phyloP scores from a whole-genome alignment of 1,139 yeast genomes.

The Pichia sp. region DNA sequence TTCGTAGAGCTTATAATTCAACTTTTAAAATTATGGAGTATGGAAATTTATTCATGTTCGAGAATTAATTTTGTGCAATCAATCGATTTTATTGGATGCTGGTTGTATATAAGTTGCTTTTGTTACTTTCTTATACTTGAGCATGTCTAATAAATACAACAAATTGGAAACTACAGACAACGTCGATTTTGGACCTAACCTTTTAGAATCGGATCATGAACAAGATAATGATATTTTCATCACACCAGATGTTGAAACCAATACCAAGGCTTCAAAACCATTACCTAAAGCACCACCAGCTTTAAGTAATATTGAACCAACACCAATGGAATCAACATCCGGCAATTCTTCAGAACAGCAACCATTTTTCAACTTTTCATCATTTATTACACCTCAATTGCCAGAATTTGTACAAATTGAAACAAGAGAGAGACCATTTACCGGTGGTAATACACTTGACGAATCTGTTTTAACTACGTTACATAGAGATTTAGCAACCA shows the following conservation, averaged over 20 bases:
- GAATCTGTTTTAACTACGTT: slow-evolving; percentile 72
- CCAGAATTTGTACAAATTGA: slow-evolving; percentile 33
- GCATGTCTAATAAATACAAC: slow-evolving; percentile 4
- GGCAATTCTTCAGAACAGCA: neutral
- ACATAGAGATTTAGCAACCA: slow-evolving; percentile 58
- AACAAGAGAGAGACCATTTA: slow-evolving; percentile 62
- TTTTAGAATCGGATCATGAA: slow-evolving; percentile 11
- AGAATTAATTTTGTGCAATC: neutral
- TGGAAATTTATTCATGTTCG: neutral
- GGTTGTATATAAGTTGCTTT: too few species aligned
- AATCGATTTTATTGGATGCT: neutral
- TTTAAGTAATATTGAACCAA: slow-evolving; percentile 1
- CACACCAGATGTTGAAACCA: slow-evolving; percentile 31
- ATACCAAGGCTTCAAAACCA: slow-evolving; percentile 7
- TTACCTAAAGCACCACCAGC: neutral
- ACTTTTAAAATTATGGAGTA: too few species aligned
- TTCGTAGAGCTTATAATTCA: too few species aligned
- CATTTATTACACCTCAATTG: slow-evolving; percentile 33
- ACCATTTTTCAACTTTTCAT: slow-evolving; percentile 26
- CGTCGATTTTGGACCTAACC: slow-evolving; percentile 8
- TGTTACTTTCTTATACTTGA: too few species aligned
- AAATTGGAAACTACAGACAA: slow-evolving; percentile 13
- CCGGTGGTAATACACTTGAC: slow-evolving; percentile 81
- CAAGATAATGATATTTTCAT: slow-evolving; percentile 31
- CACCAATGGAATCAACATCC: slow-evolving; percentile 2